Base-by-base conservation (phyloP, 345 rosid species). In the Brassica juncea region DNA sequence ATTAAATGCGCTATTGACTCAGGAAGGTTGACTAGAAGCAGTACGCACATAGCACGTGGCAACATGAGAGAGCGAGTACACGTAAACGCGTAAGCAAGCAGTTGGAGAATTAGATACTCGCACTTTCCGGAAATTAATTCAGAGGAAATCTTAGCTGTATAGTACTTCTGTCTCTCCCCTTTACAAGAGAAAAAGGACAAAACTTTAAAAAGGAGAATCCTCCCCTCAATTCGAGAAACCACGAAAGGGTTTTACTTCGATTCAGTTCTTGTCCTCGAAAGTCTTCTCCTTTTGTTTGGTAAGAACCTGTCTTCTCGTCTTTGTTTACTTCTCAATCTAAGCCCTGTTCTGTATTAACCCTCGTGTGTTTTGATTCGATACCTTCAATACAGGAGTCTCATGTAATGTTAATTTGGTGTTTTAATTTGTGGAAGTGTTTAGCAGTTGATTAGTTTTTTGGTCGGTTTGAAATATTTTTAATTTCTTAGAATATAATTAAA, bases 91-190 rank as follows among this genome's bases (percentile, higher is more conserved):
- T 52, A 63, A 49, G 78, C 55, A 59, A 37, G 25, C 21, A 19
- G 21, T 19, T 19, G 37, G 59, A 69, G 72, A 75, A 75, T 70
- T 70, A 75, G 63, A 75, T 80, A 80, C 80, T 75, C 83, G 68
- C 72, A 75, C 76, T 62, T 69, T 70, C 68, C 65, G 0, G 16
- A 55, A 69, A 19, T 62, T 52, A 37, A 12, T 8, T 66, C 69
- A 58, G 49, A 71, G 21, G 64, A 70, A 77, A 77, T 79, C 63
- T 73, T 67, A 73, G 82, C 78, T 79, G 78, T 73, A 32, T 27
- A 34, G 66, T 60, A 21, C 16, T 66, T 65, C 44, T 72, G 54
- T 59, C 37, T 77, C 52, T 39, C 58, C 16, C 72, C 12, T 37
- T 12, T 44, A 3, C 3, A 44, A 44, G 3, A 14, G 7, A 55